These are phyloP conservation scores for Chenopodium formosanum DNA, from an alignment of 148 eudicot species.

Conservation along the genomic window DNA sequence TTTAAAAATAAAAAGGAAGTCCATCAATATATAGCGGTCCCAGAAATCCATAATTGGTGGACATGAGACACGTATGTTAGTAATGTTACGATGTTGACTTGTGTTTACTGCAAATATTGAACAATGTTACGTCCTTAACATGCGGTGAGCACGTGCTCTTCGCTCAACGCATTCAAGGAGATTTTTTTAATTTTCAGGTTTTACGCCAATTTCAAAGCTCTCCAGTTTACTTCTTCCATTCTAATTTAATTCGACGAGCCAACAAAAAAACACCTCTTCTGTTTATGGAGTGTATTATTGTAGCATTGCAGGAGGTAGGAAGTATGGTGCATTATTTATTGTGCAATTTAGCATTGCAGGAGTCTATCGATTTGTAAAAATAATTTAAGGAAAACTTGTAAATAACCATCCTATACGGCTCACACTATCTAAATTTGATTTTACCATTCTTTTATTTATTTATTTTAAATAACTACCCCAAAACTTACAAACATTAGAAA, in stretches of 20 bases:
- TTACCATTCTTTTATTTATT: too few relatives aligned
- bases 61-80: background rate
- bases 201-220: background rate
- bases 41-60: background rate
- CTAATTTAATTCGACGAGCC: background rate
- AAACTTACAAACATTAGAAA: too few relatives aligned
- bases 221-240: background rate
- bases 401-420: too few relatives aligned
- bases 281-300: background rate
- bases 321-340: too few relatives aligned
- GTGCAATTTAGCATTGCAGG: too few relatives aligned
- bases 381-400: too few relatives aligned
- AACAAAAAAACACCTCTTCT: slow-evolving; percentile 8
- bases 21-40: too few relatives aligned
- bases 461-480: too few relatives aligned
- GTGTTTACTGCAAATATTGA: background rate
- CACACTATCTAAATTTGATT: too few relatives aligned
- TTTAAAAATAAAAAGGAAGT: too few relatives aligned
- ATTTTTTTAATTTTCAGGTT: background rate
- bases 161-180: background rate
- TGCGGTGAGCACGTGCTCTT: background rate
- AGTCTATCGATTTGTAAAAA: too few relatives aligned
- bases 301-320: too few relatives aligned
- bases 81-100: background rate
- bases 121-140: background rate